Evolutionary conservation across 768 basidiomycete species (phyloP).

Genomic region (Trametes cinnabarina): DNA sequence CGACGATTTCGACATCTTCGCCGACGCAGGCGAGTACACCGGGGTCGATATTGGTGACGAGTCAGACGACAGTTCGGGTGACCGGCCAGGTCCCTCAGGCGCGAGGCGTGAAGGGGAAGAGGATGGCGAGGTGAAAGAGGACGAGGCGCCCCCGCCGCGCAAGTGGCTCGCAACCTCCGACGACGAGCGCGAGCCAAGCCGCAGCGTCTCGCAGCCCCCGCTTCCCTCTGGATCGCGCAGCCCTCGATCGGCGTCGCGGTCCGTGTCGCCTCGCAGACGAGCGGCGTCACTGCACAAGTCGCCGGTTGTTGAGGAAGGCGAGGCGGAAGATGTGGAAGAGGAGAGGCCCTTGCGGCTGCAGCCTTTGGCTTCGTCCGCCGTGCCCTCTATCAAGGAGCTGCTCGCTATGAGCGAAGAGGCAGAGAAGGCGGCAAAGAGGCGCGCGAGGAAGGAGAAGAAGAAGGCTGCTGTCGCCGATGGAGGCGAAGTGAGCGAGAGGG

Average conservation of each 20-base stretch:
- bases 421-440: constrained; percentile 63
- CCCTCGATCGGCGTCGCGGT: not conserved
- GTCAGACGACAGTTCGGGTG: constrained; percentile 27
- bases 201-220: constrained; percentile 7
- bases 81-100: not conserved
- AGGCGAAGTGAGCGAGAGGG: constrained; percentile 33
- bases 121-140: constrained; percentile 16
- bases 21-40: constrained; percentile 79
- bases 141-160: constrained; percentile 1
- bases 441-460: constrained; percentile 75
- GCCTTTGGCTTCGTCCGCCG: constrained; percentile 73
- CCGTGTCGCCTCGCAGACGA: not conserved
- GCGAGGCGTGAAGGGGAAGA: not conserved
- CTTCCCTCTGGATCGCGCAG: not conserved
- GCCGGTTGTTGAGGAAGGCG: constrained; percentile 34
- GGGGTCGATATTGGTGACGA: constrained; percentile 59
- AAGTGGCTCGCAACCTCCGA: constrained; percentile 22
- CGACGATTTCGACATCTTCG: constrained; percentile 87
- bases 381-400: constrained; percentile 83
- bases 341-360: constrained; percentile 54
- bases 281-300: not conserved
- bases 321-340: constrained; percentile 43
- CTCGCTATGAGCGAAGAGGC: constrained; percentile 73
- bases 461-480: constrained; percentile 42
- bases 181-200: constrained; percentile 17